phyloP scores from a whole-genome alignment of 148 eudicot species.

The Arctostaphylos glauca region DNA sequence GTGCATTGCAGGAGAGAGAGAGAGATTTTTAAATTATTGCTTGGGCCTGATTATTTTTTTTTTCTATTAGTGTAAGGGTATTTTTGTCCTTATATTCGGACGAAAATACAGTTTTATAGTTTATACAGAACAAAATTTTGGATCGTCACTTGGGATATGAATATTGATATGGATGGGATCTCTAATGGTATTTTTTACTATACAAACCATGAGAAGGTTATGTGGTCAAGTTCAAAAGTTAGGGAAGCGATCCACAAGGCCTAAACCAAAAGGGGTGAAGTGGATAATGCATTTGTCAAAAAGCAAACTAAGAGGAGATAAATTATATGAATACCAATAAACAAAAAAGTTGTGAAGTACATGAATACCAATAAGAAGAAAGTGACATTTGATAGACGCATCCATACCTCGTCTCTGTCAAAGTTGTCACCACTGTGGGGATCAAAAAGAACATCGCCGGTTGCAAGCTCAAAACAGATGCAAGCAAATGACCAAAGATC shows the following conservation, averaged over 20 bases:
- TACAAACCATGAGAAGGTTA: not conserved
- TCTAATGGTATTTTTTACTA: not conserved
- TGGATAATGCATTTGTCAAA: not conserved
- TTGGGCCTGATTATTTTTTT: not conserved
- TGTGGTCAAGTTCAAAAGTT: not conserved
- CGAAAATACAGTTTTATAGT: not conserved
- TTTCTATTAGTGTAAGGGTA: too few relatives aligned
- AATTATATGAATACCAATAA: not conserved
- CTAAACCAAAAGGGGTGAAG: not conserved
- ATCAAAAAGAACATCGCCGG: conserved; percentile 67
- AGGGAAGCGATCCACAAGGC: not conserved
- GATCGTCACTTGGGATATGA: not conserved
- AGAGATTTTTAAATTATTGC: not conserved
- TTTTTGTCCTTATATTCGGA: not conserved
- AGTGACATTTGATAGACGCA: not conserved
- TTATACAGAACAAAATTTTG: not conserved
- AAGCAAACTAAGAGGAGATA: not conserved
- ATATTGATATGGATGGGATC: not conserved
- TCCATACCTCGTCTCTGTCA: conserved; percentile 63
- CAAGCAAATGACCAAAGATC: conserved; percentile 69
- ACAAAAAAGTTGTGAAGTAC: not conserved
- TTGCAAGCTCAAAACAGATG: conserved; percentile 68
- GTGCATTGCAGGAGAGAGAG: not conserved
- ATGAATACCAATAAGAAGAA: not conserved
- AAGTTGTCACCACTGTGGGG: conserved; percentile 61